phyloP scores from a whole-genome alignment of 495 filamentous ascomycete genomes.

The Hyaloscypha variabilis region DNA sequence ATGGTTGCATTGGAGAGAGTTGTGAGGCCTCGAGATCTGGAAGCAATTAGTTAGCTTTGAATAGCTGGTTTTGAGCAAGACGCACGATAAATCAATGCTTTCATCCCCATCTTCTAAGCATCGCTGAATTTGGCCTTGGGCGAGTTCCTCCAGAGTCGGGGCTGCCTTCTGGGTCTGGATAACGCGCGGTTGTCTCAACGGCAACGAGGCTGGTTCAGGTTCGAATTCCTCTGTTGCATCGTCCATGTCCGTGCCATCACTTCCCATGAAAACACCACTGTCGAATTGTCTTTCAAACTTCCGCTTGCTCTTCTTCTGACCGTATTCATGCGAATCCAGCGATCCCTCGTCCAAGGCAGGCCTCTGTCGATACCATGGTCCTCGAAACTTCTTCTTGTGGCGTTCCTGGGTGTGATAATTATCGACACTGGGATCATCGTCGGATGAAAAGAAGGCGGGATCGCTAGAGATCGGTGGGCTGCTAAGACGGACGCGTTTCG shows the following conservation, averaged over 20 bases:
- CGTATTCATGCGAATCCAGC: constrained; percentile 31
- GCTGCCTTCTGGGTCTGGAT: constrained; percentile 21
- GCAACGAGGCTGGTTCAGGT: neutral
- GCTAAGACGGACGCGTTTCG: constrained; percentile 44
- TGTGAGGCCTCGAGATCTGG: constrained; percentile 39
- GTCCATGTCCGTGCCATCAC: constrained; percentile 54
- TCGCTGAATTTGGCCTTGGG: constrained; percentile 44
- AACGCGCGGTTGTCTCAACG: constrained; percentile 31
- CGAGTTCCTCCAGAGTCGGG: constrained; percentile 35
- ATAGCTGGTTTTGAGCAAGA: constrained; percentile 18
- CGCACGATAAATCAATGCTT: constrained; percentile 68
- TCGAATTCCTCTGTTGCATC: constrained; percentile 17
- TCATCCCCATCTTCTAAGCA: constrained; percentile 65
- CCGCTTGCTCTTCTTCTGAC: constrained; percentile 49
- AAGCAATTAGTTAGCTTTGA: neutral
- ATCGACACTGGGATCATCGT: constrained; percentile 74
- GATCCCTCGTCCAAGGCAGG: constrained; percentile 43
- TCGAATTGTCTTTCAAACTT: constrained; percentile 68
- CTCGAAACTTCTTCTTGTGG: constrained; percentile 66
- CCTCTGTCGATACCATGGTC: constrained; percentile 72
- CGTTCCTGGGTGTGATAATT: constrained; percentile 58
- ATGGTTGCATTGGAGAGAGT: constrained; percentile 50
- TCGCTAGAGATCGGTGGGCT: constrained; percentile 62
- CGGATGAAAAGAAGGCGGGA: constrained; percentile 76
- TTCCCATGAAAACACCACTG: constrained; percentile 82